phyloP scores from a whole-genome alignment of 1,139 yeast species.

The Ashbya aceris region DNA sequence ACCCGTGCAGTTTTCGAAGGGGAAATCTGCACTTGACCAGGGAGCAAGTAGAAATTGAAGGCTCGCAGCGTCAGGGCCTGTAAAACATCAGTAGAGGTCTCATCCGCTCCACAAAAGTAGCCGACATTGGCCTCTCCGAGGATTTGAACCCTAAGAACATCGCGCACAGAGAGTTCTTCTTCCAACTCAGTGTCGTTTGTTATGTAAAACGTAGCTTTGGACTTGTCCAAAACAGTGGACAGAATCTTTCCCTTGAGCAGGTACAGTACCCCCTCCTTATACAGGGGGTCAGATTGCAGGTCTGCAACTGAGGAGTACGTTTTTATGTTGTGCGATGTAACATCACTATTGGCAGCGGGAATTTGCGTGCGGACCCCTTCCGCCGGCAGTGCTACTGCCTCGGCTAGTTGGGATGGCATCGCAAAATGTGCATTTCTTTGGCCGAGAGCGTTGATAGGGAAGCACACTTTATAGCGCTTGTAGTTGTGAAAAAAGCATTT shows the following conservation, averaged over 20 bases:
- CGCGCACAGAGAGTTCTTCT: constrained; percentile 13
- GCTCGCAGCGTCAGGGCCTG: not conserved
- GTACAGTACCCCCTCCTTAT: not conserved
- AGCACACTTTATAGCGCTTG: constrained; percentile 1
- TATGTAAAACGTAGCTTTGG: constrained; percentile 5
- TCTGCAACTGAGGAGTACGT: constrained; percentile 2
- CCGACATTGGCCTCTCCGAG: constrained; percentile 9
- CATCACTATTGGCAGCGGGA: constrained; percentile 2
- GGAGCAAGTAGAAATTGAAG: constrained; percentile 1
- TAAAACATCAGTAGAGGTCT: not conserved
- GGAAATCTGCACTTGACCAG: not conserved
- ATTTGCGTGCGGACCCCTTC: not conserved
- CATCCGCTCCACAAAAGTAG: constrained; percentile 11
- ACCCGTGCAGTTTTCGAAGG: constrained; percentile 8
- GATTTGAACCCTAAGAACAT: constrained; percentile 12
- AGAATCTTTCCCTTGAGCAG: constrained; percentile 6
- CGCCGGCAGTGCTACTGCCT: not conserved
- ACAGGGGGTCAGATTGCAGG: not conserved
- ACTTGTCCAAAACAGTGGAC: not conserved
- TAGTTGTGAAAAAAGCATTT: constrained; percentile 1
- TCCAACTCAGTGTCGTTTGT: constrained; percentile 11
- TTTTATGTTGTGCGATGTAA: not conserved
- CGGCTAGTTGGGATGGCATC: not conserved
- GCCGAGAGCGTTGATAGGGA: not conserved
- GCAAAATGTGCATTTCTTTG: not conserved